Percentiles rank a stretch among this genome's conserved stretches.
Evolutionary conservation across 129 eudicot genomes (phyloP).

Genomic region (Dittrichia graveolens): DNA sequence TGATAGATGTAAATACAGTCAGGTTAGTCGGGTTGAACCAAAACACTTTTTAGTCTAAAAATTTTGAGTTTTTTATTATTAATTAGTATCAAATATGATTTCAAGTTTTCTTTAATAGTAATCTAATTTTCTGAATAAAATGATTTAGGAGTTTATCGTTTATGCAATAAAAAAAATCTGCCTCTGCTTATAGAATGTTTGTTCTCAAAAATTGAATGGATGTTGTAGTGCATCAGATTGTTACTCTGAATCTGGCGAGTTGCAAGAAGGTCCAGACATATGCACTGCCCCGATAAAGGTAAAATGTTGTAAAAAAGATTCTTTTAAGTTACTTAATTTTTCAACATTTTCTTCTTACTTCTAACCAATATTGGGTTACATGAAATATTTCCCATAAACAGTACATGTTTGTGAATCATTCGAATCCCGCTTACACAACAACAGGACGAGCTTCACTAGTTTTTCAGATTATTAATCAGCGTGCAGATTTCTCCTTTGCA

Average conservation of each 20-base stretch:
- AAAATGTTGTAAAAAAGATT: slow-evolving; percentile 5
- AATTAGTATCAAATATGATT: too few species aligned
- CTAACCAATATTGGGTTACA: slow-evolving; percentile 20
- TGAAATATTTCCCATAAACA: slow-evolving; percentile 22
- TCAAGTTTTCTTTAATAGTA: too few species aligned
- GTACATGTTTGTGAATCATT: slow-evolving; percentile 61
- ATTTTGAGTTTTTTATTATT: too few species aligned
- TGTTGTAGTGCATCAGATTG: slow-evolving; percentile 56
- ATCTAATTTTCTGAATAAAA: too few species aligned
- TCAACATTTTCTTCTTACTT: slow-evolving; percentile 14
- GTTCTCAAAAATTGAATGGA: slow-evolving; percentile 18
- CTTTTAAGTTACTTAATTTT: neutral
- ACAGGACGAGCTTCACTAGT: slow-evolving; percentile 58
- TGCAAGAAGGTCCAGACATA: slow-evolving; percentile 48
- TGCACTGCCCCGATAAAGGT: slow-evolving; percentile 86
- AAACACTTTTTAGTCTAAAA: too few species aligned
- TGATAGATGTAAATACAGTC: too few species aligned
- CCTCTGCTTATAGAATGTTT: neutral
- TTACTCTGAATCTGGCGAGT: slow-evolving; percentile 31
- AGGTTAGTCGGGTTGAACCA: too few species aligned
- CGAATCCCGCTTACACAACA: slow-evolving; percentile 45
- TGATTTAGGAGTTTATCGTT: too few species aligned
- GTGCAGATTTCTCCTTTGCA: slow-evolving; percentile 67
- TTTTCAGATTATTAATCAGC: slow-evolving; percentile 74
- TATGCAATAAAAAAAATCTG: too few species aligned